phyloP scores from a whole-genome alignment of 345 rosid species.

The Physaria fendleri region DNA sequence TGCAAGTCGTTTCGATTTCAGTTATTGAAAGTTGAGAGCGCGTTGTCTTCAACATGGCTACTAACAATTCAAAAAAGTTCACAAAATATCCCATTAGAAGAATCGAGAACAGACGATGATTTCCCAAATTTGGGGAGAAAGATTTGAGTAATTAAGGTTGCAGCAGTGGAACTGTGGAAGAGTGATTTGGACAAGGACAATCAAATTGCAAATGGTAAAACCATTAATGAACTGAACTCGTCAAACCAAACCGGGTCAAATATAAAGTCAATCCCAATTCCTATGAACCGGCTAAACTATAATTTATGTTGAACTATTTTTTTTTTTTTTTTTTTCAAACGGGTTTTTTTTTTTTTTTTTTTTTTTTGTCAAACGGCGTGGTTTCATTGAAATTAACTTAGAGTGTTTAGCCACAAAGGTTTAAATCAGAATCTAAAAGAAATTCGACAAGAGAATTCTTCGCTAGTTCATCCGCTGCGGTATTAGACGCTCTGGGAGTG shows the following conservation, averaged over 20 bases:
- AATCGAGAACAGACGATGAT: not conserved
- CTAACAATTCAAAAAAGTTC: not conserved
- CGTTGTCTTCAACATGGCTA: not conserved
- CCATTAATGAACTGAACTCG: not conserved
- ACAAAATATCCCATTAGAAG: not conserved
- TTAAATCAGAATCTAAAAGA: no score
- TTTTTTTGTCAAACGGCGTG: no score
- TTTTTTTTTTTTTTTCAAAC: no score
- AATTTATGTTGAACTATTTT: not conserved
- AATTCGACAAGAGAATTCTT: no score
- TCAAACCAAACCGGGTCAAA: not conserved
- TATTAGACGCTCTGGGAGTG: no score
- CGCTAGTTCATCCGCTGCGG: no score
- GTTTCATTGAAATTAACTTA: no score
- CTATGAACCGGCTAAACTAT: not conserved
- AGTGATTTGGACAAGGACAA: not conserved
- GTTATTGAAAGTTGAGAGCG: not conserved
- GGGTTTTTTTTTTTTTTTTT: no score
- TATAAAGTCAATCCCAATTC: not conserved
- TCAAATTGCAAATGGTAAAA: not conserved
- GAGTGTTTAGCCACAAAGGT: no score
- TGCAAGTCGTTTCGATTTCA: not conserved
- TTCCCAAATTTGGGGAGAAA: not conserved
- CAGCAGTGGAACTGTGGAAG: not conserved
- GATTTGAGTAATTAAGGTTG: not conserved